Evolutionary conservation across 1,284 basidiomycete genomes (phyloP).

Genomic region (Trichosporon inkin): DNA sequence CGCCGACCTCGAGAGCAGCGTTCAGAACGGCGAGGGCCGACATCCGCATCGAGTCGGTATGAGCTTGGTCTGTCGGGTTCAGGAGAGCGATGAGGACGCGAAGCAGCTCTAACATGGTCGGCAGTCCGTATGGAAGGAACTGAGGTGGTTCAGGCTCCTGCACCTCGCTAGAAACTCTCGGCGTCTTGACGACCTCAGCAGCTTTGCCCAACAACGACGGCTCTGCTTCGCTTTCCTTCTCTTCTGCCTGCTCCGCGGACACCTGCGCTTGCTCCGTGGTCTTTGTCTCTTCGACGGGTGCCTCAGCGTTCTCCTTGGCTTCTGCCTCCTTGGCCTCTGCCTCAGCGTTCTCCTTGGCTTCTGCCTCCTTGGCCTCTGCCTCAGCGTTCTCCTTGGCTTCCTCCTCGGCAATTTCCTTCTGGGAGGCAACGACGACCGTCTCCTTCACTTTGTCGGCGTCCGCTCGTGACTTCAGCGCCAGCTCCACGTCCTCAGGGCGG

Average conservation of each 20-base stretch:
- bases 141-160: conserved; percentile 19
- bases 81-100: conserved; percentile 92
- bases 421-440: conserved; percentile 16
- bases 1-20: conserved; percentile 81
- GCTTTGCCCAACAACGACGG: neutral
- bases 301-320: neutral
- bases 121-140: conserved; percentile 68
- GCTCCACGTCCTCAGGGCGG: conserved; percentile 44
- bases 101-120: conserved; percentile 87
- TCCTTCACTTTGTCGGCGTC: conserved; percentile 31
- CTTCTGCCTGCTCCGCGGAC: conserved; percentile 9
- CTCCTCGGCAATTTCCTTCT: conserved; percentile 5
- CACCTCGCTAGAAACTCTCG: neutral
- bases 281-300: neutral
- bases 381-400: too few species aligned
- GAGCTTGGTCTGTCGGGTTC: conserved; percentile 88
- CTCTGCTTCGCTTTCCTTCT: conserved; percentile 12
- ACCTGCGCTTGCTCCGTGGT: neutral
- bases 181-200: neutral
- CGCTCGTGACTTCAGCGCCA: conserved; percentile 26
- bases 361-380: too few species aligned
- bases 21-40: conserved; percentile 85
- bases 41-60: conserved; percentile 92
- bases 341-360: neutral
- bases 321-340: conserved; percentile 1